These are phyloP conservation scores for Lotus japonicus DNA, from an alignment of 306 rosid species.

Conservation along the genomic window DNA sequence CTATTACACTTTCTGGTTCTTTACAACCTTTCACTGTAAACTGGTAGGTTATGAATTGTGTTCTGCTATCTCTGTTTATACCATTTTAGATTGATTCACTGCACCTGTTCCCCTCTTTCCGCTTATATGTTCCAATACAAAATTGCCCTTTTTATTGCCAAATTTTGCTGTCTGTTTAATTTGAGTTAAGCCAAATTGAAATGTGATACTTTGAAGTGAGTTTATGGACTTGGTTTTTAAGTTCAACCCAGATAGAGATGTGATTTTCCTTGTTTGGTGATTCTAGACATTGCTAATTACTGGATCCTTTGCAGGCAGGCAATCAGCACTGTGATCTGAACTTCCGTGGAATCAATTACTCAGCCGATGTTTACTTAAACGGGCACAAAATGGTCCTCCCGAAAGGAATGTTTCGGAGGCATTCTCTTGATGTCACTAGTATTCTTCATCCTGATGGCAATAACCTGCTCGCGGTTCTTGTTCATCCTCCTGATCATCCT, in stretches of 20 bases:
- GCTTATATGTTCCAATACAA: background rate
- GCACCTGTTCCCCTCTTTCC: background rate
- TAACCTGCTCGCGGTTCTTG: constrained; percentile 87
- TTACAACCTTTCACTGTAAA: constrained; percentile 60
- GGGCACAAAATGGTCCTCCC: constrained; percentile 74
- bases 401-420: constrained; percentile 93
- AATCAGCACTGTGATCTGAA: constrained; percentile 76
- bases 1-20: constrained; percentile 88
- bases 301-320: constrained; percentile 41
- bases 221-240: too few species aligned
- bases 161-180: background rate
- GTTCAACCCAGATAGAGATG: background rate
- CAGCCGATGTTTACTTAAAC: constrained; percentile 73
- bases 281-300: constrained; percentile 14
- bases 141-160: background rate
- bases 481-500: constrained; percentile 95
- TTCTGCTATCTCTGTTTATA: background rate
- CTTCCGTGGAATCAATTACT: constrained; percentile 87
- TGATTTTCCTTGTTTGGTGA: constrained; percentile 8
- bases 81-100: background rate
- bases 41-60: constrained; percentile 57
- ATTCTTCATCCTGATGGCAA: constrained; percentile 55
- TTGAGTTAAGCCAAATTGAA: background rate
- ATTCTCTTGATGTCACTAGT: constrained; percentile 75
- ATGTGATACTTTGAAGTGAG: background rate